phyloP scores from a whole-genome alignment of 2,329 filamentous ascomycete species.

The Botrytis aclada region DNA sequence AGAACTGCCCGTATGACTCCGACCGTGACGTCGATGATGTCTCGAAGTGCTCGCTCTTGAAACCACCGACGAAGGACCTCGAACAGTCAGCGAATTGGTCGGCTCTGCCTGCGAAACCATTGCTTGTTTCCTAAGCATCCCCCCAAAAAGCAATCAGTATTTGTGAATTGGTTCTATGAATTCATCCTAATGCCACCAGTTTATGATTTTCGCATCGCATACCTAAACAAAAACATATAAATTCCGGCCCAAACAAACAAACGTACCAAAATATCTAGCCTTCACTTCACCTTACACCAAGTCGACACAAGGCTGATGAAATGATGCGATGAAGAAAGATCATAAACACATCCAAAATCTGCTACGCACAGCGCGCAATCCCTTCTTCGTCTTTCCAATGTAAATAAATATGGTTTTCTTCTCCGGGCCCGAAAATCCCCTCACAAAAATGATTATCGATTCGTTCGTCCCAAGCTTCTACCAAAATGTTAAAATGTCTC shows the following conservation, averaged over 20 bases:
- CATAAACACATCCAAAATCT: conserved; percentile 8
- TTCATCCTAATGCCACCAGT: background rate
- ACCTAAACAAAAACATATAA: conserved; percentile 3
- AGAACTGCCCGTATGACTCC: conserved; percentile 65
- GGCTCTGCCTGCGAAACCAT: conserved; percentile 58
- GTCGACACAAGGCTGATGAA: conserved; percentile 11
- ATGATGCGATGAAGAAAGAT: conserved; percentile 8
- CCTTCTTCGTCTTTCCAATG: conserved; percentile 4
- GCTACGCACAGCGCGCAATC: conserved; percentile 14
- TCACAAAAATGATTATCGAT: background rate
- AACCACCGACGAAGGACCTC: conserved; percentile 60
- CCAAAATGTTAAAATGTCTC: conserved; percentile 17
- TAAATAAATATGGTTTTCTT: background rate
- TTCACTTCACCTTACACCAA: conserved; percentile 14
- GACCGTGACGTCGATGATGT: conserved; percentile 61
- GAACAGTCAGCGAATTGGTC: conserved; percentile 53
- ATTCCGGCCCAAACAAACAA: conserved; percentile 3
- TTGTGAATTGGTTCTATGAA: background rate
- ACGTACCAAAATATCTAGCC: conserved; percentile 9
- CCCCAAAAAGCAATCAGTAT: conserved; percentile 6
- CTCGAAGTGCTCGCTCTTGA: conserved; percentile 46
- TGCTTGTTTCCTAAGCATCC: conserved; percentile 17
- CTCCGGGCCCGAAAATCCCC: background rate
- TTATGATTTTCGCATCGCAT: background rate
- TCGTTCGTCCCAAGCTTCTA: conserved; percentile 13